Evolutionary conservation across 257 asterid species (phyloP).

Genomic region (Cordia subcordata): DNA sequence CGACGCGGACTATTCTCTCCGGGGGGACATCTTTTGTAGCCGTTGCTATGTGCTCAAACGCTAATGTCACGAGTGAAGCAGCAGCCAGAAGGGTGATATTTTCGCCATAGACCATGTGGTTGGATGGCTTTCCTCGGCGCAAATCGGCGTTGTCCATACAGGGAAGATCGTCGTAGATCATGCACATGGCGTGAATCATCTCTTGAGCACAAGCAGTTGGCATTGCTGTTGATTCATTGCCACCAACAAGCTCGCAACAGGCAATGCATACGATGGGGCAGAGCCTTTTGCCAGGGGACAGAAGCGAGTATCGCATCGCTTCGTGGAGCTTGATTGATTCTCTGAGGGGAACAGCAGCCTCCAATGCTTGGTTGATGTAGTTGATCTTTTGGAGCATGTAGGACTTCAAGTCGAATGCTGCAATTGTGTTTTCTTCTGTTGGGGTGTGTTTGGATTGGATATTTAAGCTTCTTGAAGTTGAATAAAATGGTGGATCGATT

Average conservation of each 20-base stretch:
- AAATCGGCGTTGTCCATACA: constrained; percentile 41
- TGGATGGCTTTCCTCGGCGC: constrained; percentile 34
- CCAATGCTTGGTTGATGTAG: constrained; percentile 30
- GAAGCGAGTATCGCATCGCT: constrained; percentile 37
- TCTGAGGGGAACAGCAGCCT: constrained; percentile 22
- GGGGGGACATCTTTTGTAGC: constrained; percentile 15
- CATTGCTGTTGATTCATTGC: constrained; percentile 26
- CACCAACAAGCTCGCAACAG: constrained; percentile 36
- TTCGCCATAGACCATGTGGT: constrained; percentile 31
- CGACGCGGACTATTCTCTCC: constrained; percentile 14
- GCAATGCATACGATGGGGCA: constrained; percentile 43
- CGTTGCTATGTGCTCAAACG: constrained; percentile 37
- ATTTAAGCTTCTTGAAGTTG: background rate
- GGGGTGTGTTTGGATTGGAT: background rate
- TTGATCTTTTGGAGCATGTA: constrained; percentile 24
- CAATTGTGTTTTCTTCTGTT: background rate
- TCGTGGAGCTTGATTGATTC: constrained; percentile 28
- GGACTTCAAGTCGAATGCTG: constrained; percentile 22
- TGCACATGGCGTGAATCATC: constrained; percentile 38
- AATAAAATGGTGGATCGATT: background rate
- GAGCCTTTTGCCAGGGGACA: constrained; percentile 33
- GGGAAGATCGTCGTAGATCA: constrained; percentile 44
- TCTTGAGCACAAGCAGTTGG: constrained; percentile 43
- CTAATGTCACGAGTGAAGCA: constrained; percentile 25
- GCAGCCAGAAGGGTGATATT: constrained; percentile 24